Evolutionary conservation across 306 rosid species (phyloP).

Genomic region (Acacia melanoxylon): DNA sequence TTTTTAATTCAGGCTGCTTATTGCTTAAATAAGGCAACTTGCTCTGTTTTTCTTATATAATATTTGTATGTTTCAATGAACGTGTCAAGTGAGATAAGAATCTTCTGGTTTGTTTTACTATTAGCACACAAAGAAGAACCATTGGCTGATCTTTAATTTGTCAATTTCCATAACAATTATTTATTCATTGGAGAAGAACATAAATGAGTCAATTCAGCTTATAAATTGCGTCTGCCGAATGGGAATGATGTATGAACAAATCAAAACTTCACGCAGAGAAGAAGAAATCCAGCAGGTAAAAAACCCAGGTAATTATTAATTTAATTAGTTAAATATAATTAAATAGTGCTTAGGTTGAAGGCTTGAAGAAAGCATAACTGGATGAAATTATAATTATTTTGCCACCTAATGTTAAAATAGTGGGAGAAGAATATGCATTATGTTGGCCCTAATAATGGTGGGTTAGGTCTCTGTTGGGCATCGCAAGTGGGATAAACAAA

Average conservation of each 20-base stretch:
- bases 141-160: not conserved
- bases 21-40: conserved; percentile 29
- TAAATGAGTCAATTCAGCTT: conserved; percentile 20
- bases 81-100: conserved; percentile 32
- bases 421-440: conserved; percentile 36
- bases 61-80: conserved; percentile 12
- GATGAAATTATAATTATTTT: conserved; percentile 22
- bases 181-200: conserved; percentile 13
- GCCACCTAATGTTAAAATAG: not conserved
- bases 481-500: conserved; percentile 21
- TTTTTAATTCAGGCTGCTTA: conserved; percentile 3
- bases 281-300: not conserved
- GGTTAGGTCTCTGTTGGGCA: conserved; percentile 64
- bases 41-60: conserved; percentile 6
- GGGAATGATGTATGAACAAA: conserved; percentile 21
- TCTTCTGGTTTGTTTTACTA: conserved; percentile 32
- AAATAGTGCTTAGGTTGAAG: not conserved
- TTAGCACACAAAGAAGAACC: not conserved
- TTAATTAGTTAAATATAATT: not conserved
- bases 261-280: not conserved
- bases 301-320: not conserved
- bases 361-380: not conserved
- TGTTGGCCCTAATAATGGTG: conserved; percentile 47
- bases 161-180: not conserved
- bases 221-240: conserved; percentile 10